A percentile compares a stretch with the other conserved stretches of the same genome.
These are phyloP conservation scores for Malus domestica DNA, from an alignment of 306 rosid species.

Conservation along the genomic window ASM211411v1 NC_041791.1:30936001-30936500, in stretches of 20 bases:
- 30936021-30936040: slow-evolving; percentile 35
- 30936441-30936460: neutral
- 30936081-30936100: slow-evolving; percentile 87
- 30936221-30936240: neutral
- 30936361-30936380: no score
- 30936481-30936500: neutral
- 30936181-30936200: slow-evolving; percentile 46
- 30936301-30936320: no score
- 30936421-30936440: neutral
- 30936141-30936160: slow-evolving; percentile 36
- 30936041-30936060: slow-evolving; percentile 67
- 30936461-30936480: neutral
- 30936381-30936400: no score
- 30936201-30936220: slow-evolving; percentile 33
- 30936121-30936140: slow-evolving; percentile 51
- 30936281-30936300: no score
- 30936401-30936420: neutral
- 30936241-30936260: neutral
- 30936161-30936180: slow-evolving; percentile 16
- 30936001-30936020: slow-evolving; percentile 36
- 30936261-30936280: no score
- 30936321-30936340: no score
- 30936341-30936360: no score
- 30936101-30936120: slow-evolving; percentile 67
- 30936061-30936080: slow-evolving; percentile 81